Percentiles rank a stretch among this genome's conserved stretches.
Evolutionary conservation across 805 yeast species (phyloP).

Genomic region (Kodamaea hsintzibuensis): DNA sequence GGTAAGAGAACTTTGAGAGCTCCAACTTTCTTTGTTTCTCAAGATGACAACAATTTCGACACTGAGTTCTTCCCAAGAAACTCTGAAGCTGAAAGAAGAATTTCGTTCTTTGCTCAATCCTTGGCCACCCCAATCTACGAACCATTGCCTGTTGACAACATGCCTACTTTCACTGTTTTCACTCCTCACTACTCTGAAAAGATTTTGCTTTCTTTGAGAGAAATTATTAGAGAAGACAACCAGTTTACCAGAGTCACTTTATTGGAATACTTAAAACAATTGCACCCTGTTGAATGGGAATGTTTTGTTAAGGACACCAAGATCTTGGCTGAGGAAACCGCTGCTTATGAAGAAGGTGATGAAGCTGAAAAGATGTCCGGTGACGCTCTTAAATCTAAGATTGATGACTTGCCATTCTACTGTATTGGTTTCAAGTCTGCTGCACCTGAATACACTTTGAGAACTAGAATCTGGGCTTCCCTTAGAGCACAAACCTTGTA

Average conservation of each 20-base stretch:
- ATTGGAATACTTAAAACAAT: conserved; percentile 89
- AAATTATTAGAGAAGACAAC: conserved; percentile 95
- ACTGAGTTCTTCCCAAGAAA: conserved; percentile 96
- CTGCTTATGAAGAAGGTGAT: conserved; percentile 62
- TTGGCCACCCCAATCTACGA: conserved; percentile 98
- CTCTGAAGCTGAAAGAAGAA: conserved; percentile 99
- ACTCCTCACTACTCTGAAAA: conserved; percentile 97
- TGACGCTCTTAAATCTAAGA: conserved; percentile 74
- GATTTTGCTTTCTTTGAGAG: conserved; percentile 89
- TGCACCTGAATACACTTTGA: conserved; percentile 92
- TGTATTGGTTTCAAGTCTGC: conserved; percentile 97
- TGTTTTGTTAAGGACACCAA: conserved; percentile 96
- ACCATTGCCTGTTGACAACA: conserved; percentile 98
- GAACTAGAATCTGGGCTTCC: conserved; percentile 99
- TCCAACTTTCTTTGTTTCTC: conserved; percentile 97
- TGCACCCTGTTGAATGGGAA: conserved; percentile 97
- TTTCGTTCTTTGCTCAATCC: conserved; percentile 98
- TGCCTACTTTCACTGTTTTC: conserved; percentile 98
- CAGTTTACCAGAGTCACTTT: conserved; percentile 93
- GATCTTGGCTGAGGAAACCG: conserved; percentile 92
- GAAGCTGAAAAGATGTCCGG: conserved; percentile 46
- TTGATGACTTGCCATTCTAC: conserved; percentile 90
- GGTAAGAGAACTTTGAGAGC: conserved; percentile 98
- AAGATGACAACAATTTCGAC: conserved; percentile 92
- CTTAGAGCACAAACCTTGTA: conserved; percentile 94